Evolutionary conservation across 306 rosid species (phyloP), one percentile per base, ranked within the genome.

Genomic region (Corylus avellana): DNA sequence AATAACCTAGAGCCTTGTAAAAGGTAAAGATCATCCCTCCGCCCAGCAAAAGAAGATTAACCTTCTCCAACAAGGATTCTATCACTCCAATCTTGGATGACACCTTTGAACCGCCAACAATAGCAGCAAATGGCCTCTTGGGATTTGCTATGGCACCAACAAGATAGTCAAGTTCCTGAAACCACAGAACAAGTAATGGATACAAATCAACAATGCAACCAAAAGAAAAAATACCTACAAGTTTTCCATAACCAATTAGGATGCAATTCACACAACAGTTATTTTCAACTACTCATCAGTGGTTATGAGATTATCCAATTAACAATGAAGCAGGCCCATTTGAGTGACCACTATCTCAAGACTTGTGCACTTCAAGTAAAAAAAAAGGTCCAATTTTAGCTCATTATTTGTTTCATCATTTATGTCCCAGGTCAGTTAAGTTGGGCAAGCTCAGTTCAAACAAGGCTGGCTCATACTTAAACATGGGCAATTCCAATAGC

Each of bases 11-110:
- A 12, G 98, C 98, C 90, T 94, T 94, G 90, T 94, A 94, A 27
- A 94, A 94, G 79, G 97, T 94, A 72, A 48, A 94, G 80, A 94
- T 90, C 98, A 94, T 94, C 22, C 92, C 98, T 75, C 98, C 98
- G 77, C 98, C 98, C 56, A 94, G 84, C 46, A 94, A 63, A 67
- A 94, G 97, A 84, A 90, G 42, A 74, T 94, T 78, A 66, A 94
- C 98, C 74, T 86, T 92, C 77, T 12, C 93, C 91, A 94, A 87
- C 86, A 94, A 86, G 55, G 98, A 92, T 70, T 94, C 98, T 13
- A 94, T 92, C 51, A 94, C 98, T 78, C 92, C 97, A 78, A 94
- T 94, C 91, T 94, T 94, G 76, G 91, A 51, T 12, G 98, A 94
- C 79, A 94, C 98, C 95, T 94, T 94, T 7, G 98, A 17, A 25